Evolutionary conservation across 2,329 filamentous ascomycete genomes (phyloP), one percentile per base, ranked within the genome.

Genomic region (Hypoxylon sp.): DNA sequence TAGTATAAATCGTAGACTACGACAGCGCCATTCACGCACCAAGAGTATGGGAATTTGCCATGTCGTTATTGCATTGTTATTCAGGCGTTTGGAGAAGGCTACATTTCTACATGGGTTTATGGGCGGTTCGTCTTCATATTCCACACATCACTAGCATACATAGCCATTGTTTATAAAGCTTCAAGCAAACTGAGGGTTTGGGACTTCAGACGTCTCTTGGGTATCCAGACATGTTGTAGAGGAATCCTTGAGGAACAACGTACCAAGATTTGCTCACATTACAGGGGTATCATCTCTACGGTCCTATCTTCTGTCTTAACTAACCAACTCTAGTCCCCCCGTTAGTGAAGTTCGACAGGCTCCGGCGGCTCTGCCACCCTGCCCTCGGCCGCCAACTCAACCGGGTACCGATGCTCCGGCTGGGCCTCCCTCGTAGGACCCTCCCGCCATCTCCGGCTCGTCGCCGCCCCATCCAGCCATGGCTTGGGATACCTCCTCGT

Each of bases 41-140:
- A 42, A 56, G 50, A 27, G 26, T 17, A 51, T 48, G n/a, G 31
- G n/a, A 35, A 38, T 8, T 40, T 40, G 17, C 10, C 20, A 31
- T 43, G 47, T 59, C 24, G 31, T 31, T 17, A 41, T 51, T 43
- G 55, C 53, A 64, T 58, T 43, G 29, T 53, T 23, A 50, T 24
- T 45, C 35, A 38, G 53, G 48, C 13, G 46, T 58, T 45, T 31
- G 48, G 58, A 50, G 43, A 31, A 8, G 27, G 26, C 38, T 54
- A 50, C 53, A 64, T 64, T 50, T 38, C 40, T 40, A 40, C n/a
- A n/a, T n/a, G n/a, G 45, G 31, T 31, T 48, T 49, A 31, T 24
- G 40, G 15, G 48, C 15, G 31, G 31, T 15, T 8, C 17, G 31
- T 35, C 38, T 47, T 53, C 23, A 18, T 47, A 24, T 31, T 47